Percentiles rank a stretch among this genome's conserved stretches.
phyloP scores from a whole-genome alignment of 345 rosid species.

The Toxicodendron radicans region DNA sequence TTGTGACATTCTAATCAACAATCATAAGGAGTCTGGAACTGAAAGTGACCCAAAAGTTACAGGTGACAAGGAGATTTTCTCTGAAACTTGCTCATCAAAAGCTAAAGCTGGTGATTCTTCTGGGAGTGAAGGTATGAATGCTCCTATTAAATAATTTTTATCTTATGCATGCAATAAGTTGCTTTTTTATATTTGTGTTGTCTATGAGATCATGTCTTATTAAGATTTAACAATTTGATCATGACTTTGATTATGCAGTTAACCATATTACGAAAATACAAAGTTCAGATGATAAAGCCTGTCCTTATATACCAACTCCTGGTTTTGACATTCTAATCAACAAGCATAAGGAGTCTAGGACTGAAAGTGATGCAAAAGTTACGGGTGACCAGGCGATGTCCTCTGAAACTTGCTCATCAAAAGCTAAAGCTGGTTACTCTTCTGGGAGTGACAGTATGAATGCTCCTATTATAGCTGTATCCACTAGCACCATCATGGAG shows the following conservation, averaged over 20 bases:
- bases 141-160: constrained; percentile 13
- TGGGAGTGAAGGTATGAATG: constrained; percentile 30
- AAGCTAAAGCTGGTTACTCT: constrained; percentile 38
- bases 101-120: constrained; percentile 36
- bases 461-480: constrained; percentile 26
- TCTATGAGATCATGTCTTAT: too few species aligned
- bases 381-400: constrained; percentile 60
- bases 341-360: constrained; percentile 24
- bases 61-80: constrained; percentile 61
- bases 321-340: constrained; percentile 15
- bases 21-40: constrained; percentile 24
- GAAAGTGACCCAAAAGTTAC: constrained; percentile 42
- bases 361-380: constrained; percentile 38
- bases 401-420: constrained; percentile 49
- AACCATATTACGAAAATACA: too few species aligned
- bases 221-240: too few species aligned
- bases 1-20: constrained; percentile 15
- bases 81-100: constrained; percentile 48
- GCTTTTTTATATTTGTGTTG: too few species aligned
- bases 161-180: too few species aligned
- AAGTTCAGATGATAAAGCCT: constrained; percentile 21
- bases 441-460: constrained; percentile 30
- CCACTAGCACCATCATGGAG: constrained; percentile 23
- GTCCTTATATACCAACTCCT: constrained; percentile 21
- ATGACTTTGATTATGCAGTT: too few species aligned